Evolutionary conservation across 495 filamentous ascomycete species (phyloP).

Genomic region (Terfezia claveryi): DNA sequence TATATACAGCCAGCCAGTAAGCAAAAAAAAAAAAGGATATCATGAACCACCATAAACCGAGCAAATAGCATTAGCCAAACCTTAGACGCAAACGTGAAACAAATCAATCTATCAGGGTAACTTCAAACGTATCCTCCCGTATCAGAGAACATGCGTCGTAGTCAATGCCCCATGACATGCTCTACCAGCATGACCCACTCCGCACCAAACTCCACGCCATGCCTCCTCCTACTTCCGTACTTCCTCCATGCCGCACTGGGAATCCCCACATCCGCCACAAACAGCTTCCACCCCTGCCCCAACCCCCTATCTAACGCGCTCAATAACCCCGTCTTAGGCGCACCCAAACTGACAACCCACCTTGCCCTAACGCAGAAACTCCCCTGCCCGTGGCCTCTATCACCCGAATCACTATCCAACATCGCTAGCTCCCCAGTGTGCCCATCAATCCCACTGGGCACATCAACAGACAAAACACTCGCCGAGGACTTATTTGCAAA

Average conservation of each 20-base stretch:
- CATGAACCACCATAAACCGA: no score
- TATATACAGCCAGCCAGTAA: no score
- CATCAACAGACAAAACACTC: conserved; percentile 57
- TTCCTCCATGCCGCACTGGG: conserved; percentile 65
- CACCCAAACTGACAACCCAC: conserved; percentile 60
- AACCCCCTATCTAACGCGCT: conserved; percentile 41
- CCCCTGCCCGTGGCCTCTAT: conserved; percentile 31
- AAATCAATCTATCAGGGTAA: no score
- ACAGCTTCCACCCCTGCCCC: conserved; percentile 46
- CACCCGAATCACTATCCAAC: conserved; percentile 11
- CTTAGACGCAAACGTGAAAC: no score
- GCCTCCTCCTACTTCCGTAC: conserved; percentile 52
- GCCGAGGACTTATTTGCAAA: conserved; percentile 72
- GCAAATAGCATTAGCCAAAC: no score
- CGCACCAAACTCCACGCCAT: conserved; percentile 66
- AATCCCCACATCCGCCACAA: conserved; percentile 70
- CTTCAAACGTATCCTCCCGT: no score
- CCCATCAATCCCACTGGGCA: conserved; percentile 70
- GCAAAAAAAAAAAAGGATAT: no score
- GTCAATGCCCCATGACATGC: conserved; percentile 20
- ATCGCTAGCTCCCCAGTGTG: conserved; percentile 32
- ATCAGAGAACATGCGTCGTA: not conserved
- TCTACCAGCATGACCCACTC: conserved; percentile 54
- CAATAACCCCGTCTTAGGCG: conserved; percentile 62
- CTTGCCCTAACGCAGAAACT: conserved; percentile 51